Base-by-base conservation (phyloP, 2,329 filamentous ascomycete genomes). In the Zymoseptoria passerinii region DNA sequence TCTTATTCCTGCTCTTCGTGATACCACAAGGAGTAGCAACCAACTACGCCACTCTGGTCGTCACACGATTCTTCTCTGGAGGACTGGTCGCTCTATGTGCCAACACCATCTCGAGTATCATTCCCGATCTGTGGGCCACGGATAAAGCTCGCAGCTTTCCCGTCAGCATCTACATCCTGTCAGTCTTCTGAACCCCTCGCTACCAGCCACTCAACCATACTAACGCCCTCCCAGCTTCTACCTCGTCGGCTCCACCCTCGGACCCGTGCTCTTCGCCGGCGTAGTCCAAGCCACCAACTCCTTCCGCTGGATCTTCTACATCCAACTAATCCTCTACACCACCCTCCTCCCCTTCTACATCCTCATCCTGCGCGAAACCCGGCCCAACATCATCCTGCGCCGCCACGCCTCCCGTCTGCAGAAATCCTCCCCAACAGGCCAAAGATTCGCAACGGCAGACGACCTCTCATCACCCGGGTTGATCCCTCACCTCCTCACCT, bases 381-480 rank as follows among this genome's bases (percentile, higher is more conserved):
- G 80, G 16, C 71, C 71, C 1, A 72, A 74, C 20, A 75, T 80
- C 5, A 75, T 81, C n/a, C 72, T 81, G 2, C 65, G 70, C 19
- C 66, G 66, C 8, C 71, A 70, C 28, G 75, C 76, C 1, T 67
- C 66, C 52, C 51, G 61, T 13, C 62, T 77, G 10, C 71, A 74
- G 10, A 67, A 67, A 29, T 62, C 66, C 50, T 40, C 35, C 9
- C 35, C 35, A 40, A 67, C 55, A 63, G 69, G 48, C 55, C 67
- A 49, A 58, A 60, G 44, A 53, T 65, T 59, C 55, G 71, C 48
- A 27, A 69, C 70, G 8, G 49, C 69, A n/a, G 67, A 73, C 4
- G 76, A 78, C 44, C 65, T 68, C 28, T 57, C 71, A 7, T 66
- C 67, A 4, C 68, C 60, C 4, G 65, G 67, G n/a, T 56, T 77